Conservation (phyloP, 495 filamentous ascomycete genomes). For the Podospora pseudocomata region DNA sequence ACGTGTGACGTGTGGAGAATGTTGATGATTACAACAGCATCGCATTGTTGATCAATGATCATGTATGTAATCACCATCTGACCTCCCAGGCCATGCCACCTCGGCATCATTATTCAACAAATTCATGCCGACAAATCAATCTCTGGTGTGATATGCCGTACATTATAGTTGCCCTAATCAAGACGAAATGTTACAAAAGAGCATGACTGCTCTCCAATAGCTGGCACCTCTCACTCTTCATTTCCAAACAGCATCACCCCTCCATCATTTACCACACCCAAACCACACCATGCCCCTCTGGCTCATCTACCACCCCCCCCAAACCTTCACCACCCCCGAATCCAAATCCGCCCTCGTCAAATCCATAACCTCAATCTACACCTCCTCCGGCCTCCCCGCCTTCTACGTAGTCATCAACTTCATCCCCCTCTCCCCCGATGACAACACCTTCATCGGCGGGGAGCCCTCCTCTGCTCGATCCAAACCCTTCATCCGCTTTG, state of each 20-base stretch:
- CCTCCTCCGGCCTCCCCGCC: conserved; percentile 31
- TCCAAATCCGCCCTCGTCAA: conserved; percentile 27
- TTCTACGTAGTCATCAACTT: conserved; percentile 41
- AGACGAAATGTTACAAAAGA: too few species aligned
- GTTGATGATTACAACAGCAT: conserved; percentile 25
- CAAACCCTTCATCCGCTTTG: conserved; percentile 36
- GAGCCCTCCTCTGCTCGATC: conserved; percentile 15
- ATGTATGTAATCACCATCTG: conserved; percentile 6
- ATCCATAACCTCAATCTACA: conserved; percentile 34
- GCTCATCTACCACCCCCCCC: conserved; percentile 37
- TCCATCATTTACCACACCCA: neutral
- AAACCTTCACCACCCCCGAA: conserved; percentile 24
- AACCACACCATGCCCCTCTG: conserved; percentile 35
- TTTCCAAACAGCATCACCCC: neutral
- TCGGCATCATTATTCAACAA: neutral
- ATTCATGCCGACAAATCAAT: neutral
- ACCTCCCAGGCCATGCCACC: neutral
- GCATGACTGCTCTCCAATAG: too few species aligned
- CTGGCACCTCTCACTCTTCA: too few species aligned
- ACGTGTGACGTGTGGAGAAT: conserved; percentile 31
- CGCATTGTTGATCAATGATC: conserved; percentile 8
- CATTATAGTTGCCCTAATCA: too few species aligned
- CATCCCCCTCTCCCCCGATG: conserved; percentile 23
- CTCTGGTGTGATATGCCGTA: neutral
- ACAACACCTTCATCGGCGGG: conserved; percentile 29